Evolutionary conservation across 164 flowering plant species (phyloP), one percentile per base, ranked within the genome.

Genomic region (Aristolochia fimbriata): DNA sequence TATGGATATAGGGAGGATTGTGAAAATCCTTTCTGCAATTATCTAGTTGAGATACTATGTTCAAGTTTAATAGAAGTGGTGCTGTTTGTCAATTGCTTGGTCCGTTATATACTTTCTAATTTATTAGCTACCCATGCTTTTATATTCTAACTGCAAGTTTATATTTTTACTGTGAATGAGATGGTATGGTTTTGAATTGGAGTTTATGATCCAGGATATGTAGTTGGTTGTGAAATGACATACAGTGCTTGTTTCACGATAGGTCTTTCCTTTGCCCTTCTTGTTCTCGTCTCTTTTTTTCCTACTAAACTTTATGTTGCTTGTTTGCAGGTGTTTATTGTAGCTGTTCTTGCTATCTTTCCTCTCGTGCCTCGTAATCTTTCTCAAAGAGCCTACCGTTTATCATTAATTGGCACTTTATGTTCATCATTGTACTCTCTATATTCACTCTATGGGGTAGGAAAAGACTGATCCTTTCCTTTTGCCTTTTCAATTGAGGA

Each of bases 401-500:
- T 94, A 59, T 80, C 99, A 50, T 87, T 86, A 50, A 69, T 88
- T 80, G 99, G 97, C 67, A 91, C 96, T 55, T 75, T 87, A 33
- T 76, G 89, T 67, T 85, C 97, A 23, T 81, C 89, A 58, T 49
- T 84, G 51, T 91, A 78, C 70, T 91, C 96, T 3, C 68, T 94
- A 72, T 88, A 88, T 76, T 78, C 88, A 5, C 71, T 85, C 27
- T 84, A 94, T 67, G 99, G 99, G 93, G 99, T 94, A 83, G 68
- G 31, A 8, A 46, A 37, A 30, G 20, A 27, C 30, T 33, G 23
- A 24, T 1, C 27, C 31, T 27, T 3, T 41, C 52, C 13, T 16
- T 51, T 49, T 30, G 1, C 13, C 43, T 23, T 55, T 25, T 60
- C 23, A 43, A 21, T 43, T 31, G 7, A 57, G 2, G 2, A 9